phyloP scores from a whole-genome alignment of 768 basidiomycete genomes.

The Russula emetica region DNA sequence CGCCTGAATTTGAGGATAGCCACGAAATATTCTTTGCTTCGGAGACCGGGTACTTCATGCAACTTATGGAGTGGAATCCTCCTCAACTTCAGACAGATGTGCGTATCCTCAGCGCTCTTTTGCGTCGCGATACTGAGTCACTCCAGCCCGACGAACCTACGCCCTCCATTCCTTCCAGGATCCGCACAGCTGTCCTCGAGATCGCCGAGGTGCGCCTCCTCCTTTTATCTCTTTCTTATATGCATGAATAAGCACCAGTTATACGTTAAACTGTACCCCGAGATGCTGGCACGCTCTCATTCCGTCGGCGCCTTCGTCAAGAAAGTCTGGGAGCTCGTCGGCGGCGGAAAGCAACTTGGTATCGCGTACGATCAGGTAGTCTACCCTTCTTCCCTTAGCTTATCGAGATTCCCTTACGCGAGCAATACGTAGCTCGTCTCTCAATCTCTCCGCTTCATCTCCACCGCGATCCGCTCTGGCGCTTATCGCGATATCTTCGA shows the following conservation, averaged over 20 bases:
- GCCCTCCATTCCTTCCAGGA: slow-evolving; percentile 82
- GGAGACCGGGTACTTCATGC: slow-evolving; percentile 66
- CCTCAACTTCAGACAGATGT: slow-evolving; percentile 65
- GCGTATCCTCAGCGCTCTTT: slow-evolving; percentile 33
- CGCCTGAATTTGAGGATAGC: slow-evolving; percentile 88
- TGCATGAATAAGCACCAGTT: slow-evolving; percentile 41
- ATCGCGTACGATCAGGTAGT: slow-evolving; percentile 69
- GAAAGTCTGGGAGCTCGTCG: slow-evolving; percentile 86
- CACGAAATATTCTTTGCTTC: slow-evolving; percentile 78
- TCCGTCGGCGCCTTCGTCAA: slow-evolving; percentile 74
- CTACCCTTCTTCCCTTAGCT: slow-evolving; percentile 6
- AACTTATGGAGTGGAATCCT: slow-evolving; percentile 78
- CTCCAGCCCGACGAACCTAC: slow-evolving; percentile 70
- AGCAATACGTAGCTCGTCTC: slow-evolving; percentile 66
- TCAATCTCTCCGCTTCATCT: slow-evolving; percentile 86
- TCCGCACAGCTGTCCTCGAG: slow-evolving; percentile 87
- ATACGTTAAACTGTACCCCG: slow-evolving; percentile 78
- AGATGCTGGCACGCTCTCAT: slow-evolving; percentile 59
- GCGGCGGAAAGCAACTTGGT: slow-evolving; percentile 61
- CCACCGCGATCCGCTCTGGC: slow-evolving; percentile 86
- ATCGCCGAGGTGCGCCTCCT: slow-evolving; percentile 68
- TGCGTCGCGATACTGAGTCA: slow-evolving; percentile 14
- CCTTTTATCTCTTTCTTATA: neutral
- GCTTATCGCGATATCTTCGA: slow-evolving; percentile 80
- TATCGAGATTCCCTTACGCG: neutral